Percentiles rank a stretch among this genome's conserved stretches.
phyloP scores from a whole-genome alignment of 208 protist species.

The Acanthamoeba rhysodes region DNA sequence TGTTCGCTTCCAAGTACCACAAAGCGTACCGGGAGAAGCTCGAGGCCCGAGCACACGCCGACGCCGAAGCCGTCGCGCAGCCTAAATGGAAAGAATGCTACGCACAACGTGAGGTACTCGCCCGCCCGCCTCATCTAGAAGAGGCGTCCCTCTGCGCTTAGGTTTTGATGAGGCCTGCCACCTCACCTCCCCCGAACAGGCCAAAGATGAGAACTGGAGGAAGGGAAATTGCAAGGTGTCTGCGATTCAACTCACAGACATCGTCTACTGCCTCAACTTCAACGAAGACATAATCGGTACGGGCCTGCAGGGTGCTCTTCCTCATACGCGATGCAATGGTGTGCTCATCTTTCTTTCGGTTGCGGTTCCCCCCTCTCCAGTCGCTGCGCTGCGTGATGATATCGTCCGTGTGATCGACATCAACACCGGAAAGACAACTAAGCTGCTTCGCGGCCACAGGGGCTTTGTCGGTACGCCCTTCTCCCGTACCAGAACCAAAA shows the following conservation, averaged over 20 bases:
- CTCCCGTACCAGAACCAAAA: no score
- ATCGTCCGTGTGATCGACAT: not conserved
- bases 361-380: not conserved
- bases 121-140: not conserved
- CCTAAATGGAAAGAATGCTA: not conserved
- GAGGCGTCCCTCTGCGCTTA: not conserved
- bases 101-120: not conserved
- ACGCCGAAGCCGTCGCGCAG: not conserved
- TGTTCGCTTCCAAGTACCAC: not conserved
- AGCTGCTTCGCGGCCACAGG: slow-evolving; percentile 41
- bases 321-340: not conserved
- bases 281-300: slow-evolving; percentile 59
- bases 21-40: not conserved
- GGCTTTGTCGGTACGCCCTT: slow-evolving; percentile 28
- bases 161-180: not conserved
- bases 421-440: not conserved
- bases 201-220: slow-evolving; percentile 35
- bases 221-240: not conserved
- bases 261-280: slow-evolving; percentile 70
- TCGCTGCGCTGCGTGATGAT: slow-evolving; percentile 35
- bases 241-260: slow-evolving; percentile 36
- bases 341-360: not conserved
- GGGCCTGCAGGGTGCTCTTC: not conserved
- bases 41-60: not conserved
- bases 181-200: not conserved